Conservation (phyloP, 805 yeast genomes). For the Candida nitratophila region DNA sequence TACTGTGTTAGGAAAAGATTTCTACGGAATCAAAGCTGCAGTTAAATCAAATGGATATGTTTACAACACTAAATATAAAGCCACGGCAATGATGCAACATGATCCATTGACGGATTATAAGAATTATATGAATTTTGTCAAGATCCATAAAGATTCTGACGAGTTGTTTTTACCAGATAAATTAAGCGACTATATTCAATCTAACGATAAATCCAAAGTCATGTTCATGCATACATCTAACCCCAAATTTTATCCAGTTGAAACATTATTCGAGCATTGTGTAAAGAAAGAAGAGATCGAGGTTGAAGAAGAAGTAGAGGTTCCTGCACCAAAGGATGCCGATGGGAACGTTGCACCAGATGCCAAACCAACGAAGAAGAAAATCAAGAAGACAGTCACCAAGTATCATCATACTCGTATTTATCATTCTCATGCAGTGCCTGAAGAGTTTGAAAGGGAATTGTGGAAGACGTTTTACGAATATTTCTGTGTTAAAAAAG, state of each 20-base stretch:
- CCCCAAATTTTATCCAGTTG: conserved; percentile 43
- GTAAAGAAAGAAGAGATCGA: conserved; percentile 9
- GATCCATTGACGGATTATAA: conserved; percentile 34
- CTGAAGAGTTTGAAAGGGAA: conserved; percentile 11
- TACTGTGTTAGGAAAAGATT: conserved; percentile 36
- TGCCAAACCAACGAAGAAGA: not conserved
- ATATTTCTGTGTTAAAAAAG: conserved; percentile 11
- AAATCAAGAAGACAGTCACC: not conserved
- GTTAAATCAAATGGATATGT: conserved; percentile 43
- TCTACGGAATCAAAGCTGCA: conserved; percentile 48
- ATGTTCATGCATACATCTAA: conserved; percentile 35
- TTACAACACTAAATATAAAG: conserved; percentile 24
- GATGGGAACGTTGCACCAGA: conserved; percentile 3
- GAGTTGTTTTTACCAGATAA: conserved; percentile 4
- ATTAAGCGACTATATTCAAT: conserved; percentile 12
- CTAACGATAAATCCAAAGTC: conserved; percentile 9
- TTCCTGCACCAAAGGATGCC: conserved; percentile 7
- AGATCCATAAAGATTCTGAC: conserved; percentile 11
- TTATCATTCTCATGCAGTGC: conserved; percentile 7
- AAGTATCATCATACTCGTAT: conserved; percentile 6
- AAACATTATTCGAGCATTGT: conserved; percentile 13
- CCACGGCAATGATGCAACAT: conserved; percentile 43
- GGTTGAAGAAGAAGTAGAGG: conserved; percentile 13
- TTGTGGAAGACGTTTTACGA: conserved; percentile 16
- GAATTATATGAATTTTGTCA: conserved; percentile 17